Base-by-base conservation (phyloP, 2,329 filamentous ascomycete species). In the Mycocentrospora acerina region DNA sequence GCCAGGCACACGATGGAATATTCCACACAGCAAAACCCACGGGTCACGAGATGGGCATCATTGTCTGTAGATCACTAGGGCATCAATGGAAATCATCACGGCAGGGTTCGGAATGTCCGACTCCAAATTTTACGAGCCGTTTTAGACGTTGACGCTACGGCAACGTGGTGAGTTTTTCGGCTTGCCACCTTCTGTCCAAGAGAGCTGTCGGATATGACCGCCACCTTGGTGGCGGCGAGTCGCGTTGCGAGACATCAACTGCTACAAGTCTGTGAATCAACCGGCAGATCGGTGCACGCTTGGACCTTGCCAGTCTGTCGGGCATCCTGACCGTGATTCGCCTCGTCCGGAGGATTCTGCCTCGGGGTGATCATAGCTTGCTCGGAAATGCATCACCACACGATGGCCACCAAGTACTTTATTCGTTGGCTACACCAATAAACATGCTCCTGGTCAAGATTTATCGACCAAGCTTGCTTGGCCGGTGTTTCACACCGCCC, bases 281-380 rank as follows among this genome's bases (percentile, higher is more conserved):
- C 39, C 32, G 36, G 40, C 29, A 42, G 29, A 33, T 34, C 46
- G 42, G 40, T 40, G 43, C 41, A 36, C 46, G 48, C 44, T 46
- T 38, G 44, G 44, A 44, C 48, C 34, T 38, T 41, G 34, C 44
- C 48, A 46, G 40, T 34, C 28, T 48, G 40, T 47, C 46, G 47
- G 47, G 44, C 36, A 41, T 47, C 27, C 22, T 37, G 44, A 15
- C 44, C 40, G 36, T 52, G 40, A 52, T 51, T 56, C 40, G 46
- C 39, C 9, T 22, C 5, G 9, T 5, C 5, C 19, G 19, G 34
- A 37, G 39, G 37, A 35, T 14, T 29, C 26, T 36, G 48, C 49
- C 49, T 40, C 37, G 42, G 24, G 28, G 45, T 51, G 55, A 51
- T 36, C 56, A 57, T 37, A 54, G 55, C 55, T 46, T 37, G 33